Percentiles rank a stretch among this genome's conserved stretches.
Conservation (phyloP, 2,329 filamentous ascomycete species). For the Penicillium sp. region DNA sequence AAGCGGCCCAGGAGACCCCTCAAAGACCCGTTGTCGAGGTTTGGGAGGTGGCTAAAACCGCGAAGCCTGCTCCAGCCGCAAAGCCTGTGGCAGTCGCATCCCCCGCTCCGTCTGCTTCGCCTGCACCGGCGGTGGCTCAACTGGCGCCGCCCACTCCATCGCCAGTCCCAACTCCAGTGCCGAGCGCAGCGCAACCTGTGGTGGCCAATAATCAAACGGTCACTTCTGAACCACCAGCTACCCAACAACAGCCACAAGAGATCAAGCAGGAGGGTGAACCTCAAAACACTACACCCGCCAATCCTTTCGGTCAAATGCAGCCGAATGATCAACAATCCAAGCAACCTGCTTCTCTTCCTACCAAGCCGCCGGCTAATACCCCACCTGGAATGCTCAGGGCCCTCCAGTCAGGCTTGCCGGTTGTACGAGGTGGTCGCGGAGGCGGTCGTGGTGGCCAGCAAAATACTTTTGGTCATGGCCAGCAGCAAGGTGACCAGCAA, state of each 20-base stretch:
- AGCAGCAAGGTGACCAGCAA: slow-evolving; percentile 32
- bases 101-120: slow-evolving; percentile 18
- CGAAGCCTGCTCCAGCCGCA: slow-evolving; percentile 52
- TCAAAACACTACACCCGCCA: slow-evolving; percentile 3
- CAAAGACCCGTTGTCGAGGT: slow-evolving; percentile 81
- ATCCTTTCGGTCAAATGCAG: slow-evolving; percentile 31
- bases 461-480: slow-evolving; percentile 27
- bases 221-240: neutral
- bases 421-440: slow-evolving; percentile 44
- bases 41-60: slow-evolving; percentile 74
- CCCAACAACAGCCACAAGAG: neutral
- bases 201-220: slow-evolving; percentile 12
- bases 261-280: neutral
- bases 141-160: slow-evolving; percentile 10
- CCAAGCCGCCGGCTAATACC: slow-evolving; percentile 37
- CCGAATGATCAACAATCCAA: slow-evolving; percentile 18
- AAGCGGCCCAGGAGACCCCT: slow-evolving; percentile 81
- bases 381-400: slow-evolving; percentile 43
- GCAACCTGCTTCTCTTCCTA: slow-evolving; percentile 24
- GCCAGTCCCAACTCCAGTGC: slow-evolving; percentile 4
- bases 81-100: slow-evolving; percentile 29
- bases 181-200: neutral
- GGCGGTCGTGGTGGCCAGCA: slow-evolving; percentile 38
- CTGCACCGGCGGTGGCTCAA: slow-evolving; percentile 17
- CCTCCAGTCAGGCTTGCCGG: slow-evolving; percentile 46